Percentiles rank a stretch among this genome's conserved stretches.
phyloP scores from a whole-genome alignment of 73 alveolate species.

The Paraurostyla sp. region DNA sequence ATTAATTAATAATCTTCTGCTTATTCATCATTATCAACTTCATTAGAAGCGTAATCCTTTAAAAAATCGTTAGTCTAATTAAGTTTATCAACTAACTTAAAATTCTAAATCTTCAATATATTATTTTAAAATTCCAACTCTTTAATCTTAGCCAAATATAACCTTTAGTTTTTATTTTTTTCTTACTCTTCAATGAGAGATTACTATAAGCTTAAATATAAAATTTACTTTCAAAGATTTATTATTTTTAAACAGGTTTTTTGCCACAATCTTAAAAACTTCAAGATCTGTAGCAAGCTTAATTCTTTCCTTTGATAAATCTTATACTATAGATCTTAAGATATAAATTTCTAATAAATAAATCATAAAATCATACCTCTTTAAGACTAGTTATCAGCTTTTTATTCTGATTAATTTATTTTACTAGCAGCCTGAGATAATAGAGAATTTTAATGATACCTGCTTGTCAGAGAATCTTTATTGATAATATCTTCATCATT shows the following conservation, averaged over 20 bases:
- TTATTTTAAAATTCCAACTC: conserved; percentile 5
- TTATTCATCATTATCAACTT: neutral
- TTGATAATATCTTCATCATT: neutral
- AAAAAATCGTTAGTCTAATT: neutral
- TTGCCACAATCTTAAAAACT: conserved; percentile 1
- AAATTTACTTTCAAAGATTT: neutral
- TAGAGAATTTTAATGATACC: no score
- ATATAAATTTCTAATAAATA: neutral
- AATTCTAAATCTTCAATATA: neutral
- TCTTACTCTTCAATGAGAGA: neutral
- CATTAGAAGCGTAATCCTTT: neutral
- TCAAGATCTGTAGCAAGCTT: conserved; percentile 22
- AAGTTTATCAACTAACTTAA: neutral
- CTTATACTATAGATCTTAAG: neutral
- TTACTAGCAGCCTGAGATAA: no score
- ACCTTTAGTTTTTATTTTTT: no score
- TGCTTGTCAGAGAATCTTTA: conserved; percentile 18
- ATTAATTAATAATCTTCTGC: neutral
- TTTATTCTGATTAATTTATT: no score
- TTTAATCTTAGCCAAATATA: neutral
- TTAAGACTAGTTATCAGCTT: no score
- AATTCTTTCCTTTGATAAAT: neutral
- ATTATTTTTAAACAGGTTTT: conserved; percentile 3
- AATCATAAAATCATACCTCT: no score
- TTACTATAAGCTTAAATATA: neutral